These are phyloP conservation scores for Artemisia annua DNA, from an alignment of 129 eudicot species.

Conservation along the genomic window DNA sequence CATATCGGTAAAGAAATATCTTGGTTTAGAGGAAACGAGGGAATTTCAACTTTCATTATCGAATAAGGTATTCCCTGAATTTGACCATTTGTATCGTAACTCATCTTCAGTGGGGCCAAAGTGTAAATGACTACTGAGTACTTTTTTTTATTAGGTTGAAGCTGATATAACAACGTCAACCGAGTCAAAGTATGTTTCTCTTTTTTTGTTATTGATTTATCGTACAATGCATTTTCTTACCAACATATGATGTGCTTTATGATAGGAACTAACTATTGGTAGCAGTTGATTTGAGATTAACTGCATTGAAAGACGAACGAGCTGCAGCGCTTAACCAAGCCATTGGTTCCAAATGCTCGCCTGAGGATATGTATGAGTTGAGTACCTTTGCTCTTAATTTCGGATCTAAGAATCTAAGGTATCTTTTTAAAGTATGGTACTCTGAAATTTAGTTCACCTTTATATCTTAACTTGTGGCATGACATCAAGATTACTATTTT, in stretches of 20 bases:
- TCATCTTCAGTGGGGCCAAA: not conserved
- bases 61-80: constrained; percentile 18
- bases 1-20: constrained; percentile 60
- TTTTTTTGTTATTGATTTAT: constrained; percentile 19
- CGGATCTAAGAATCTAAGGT: constrained; percentile 67
- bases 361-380: constrained; percentile 49
- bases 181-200: constrained; percentile 73
- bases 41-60: constrained; percentile 77
- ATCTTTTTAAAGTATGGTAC: not conserved
- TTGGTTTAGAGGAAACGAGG: constrained; percentile 77
- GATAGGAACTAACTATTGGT: constrained; percentile 79
- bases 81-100: not conserved
- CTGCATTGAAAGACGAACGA: constrained; percentile 65
- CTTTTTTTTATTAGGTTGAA: constrained; percentile 52
- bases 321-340: constrained; percentile 51
- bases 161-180: constrained; percentile 49
- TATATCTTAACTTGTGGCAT: not conserved
- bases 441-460: not conserved
- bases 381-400: constrained; percentile 63
- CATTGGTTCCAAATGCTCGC: constrained; percentile 49
- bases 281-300: constrained; percentile 86
- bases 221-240: not conserved
- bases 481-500: constrained; percentile 18
- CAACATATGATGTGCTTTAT: constrained; percentile 31
- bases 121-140: constrained; percentile 15